These are phyloP conservation scores for Durotheca rogersii DNA, from an alignment of 495 filamentous ascomycete genomes.

Conservation along the genomic window DNA sequence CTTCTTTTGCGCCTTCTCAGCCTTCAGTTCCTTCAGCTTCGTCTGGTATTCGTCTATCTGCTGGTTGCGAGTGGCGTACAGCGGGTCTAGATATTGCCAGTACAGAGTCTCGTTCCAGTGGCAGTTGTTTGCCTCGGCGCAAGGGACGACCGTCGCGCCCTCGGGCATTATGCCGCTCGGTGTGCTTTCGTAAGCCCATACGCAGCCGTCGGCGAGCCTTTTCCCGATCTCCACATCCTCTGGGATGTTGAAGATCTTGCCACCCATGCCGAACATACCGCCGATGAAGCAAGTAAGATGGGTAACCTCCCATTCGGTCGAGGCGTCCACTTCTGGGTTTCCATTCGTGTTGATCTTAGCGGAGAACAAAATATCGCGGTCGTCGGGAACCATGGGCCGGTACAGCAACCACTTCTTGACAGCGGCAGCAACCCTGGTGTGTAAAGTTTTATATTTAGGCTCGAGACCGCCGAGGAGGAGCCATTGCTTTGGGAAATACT, in stretches of 20 bases:
- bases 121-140: slow-evolving; percentile 65
- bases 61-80: slow-evolving; percentile 35
- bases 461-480: slow-evolving; percentile 78
- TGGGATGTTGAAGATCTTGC: slow-evolving; percentile 78
- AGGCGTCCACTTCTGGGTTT: slow-evolving; percentile 41
- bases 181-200: slow-evolving; percentile 86
- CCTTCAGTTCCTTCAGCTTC: slow-evolving; percentile 37
- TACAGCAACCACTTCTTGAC: slow-evolving; percentile 77
- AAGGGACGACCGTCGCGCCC: slow-evolving; percentile 63
- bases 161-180: slow-evolving; percentile 92
- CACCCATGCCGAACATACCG: slow-evolving; percentile 89
- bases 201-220: slow-evolving; percentile 87
- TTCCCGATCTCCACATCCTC: slow-evolving; percentile 78
- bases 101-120: slow-evolving; percentile 74
- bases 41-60: slow-evolving; percentile 44
- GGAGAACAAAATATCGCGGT: slow-evolving; percentile 75
- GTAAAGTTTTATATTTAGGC: slow-evolving; percentile 80
- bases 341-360: slow-evolving; percentile 48
- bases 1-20: slow-evolving; percentile 25
- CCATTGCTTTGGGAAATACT: slow-evolving; percentile 87
- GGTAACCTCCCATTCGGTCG: slow-evolving; percentile 60
- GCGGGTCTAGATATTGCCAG: slow-evolving; percentile 57
- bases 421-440: slow-evolving; percentile 67
- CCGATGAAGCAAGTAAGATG: slow-evolving; percentile 91
- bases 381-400: slow-evolving; percentile 76